phyloP scores from a whole-genome alignment of 306 rosid species.

The Sphenostylis stenocarpa region DNA sequence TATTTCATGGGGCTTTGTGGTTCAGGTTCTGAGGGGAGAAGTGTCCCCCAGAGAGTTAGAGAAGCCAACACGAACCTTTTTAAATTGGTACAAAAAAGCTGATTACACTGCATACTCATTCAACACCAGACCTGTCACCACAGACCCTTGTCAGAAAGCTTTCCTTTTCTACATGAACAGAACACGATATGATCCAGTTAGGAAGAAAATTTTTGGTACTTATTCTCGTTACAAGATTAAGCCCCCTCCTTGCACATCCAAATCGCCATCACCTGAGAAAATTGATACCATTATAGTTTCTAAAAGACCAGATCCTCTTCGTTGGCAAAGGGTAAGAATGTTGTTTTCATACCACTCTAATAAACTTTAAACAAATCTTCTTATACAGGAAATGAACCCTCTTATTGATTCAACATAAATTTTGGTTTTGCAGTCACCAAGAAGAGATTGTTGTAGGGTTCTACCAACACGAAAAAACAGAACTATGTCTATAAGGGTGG shows the following conservation, averaged over 20 bases:
- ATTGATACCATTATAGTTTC: conserved; percentile 54
- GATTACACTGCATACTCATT: conserved; percentile 53
- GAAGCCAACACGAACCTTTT: conserved; percentile 13
- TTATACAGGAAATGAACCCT: background rate
- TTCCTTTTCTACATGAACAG: conserved; percentile 54
- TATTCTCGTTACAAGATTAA: conserved; percentile 40
- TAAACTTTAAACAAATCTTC: too few species aligned
- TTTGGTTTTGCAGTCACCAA: conserved; percentile 74
- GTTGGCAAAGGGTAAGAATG: conserved; percentile 72
- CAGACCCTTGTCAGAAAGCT: conserved; percentile 81
- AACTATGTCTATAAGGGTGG: conserved; percentile 67
- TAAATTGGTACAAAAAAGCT: conserved; percentile 10
- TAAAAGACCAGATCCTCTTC: conserved; percentile 73
- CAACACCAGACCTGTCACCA: conserved; percentile 85
- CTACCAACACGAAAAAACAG: conserved; percentile 55
- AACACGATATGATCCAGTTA: conserved; percentile 44
- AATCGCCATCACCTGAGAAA: conserved; percentile 57
- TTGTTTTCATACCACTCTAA: background rate
- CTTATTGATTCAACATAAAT: conserved; percentile 26
- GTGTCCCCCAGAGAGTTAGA: conserved; percentile 48
- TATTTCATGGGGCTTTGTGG: conserved; percentile 85
- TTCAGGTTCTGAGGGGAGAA: conserved; percentile 67
- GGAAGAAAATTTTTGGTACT: conserved; percentile 43
- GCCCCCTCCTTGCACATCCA: conserved; percentile 61
- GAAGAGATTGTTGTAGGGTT: conserved; percentile 87